Conservation (phyloP, 495 filamentous ascomycete genomes). For the Xylaria palmicola region DNA sequence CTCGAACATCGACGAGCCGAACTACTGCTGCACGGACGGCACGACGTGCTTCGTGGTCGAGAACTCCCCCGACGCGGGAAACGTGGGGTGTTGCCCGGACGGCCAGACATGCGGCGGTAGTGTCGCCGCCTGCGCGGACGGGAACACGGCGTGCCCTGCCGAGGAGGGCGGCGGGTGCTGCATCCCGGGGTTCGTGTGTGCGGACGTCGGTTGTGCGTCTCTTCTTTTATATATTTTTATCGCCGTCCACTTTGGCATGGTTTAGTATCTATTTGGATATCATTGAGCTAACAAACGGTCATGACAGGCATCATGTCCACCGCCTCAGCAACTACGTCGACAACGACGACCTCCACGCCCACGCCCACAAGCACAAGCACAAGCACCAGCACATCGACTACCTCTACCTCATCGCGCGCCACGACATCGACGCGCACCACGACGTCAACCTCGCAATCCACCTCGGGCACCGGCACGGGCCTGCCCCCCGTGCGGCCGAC, state of each 20-base stretch:
- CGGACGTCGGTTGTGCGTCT: constrained; percentile 74
- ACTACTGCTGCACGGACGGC: constrained; percentile 71
- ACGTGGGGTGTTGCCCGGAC: constrained; percentile 81
- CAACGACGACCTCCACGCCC: constrained; percentile 40
- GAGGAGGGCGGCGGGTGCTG: constrained; percentile 84
- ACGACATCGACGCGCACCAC: constrained; percentile 32
- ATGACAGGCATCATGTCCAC: constrained; percentile 31
- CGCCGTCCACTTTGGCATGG: background rate
- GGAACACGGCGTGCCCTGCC: constrained; percentile 66
- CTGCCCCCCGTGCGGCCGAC: constrained; percentile 40
- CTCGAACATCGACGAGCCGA: constrained; percentile 63
- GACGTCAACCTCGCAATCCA: constrained; percentile 38
- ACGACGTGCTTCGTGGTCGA: constrained; percentile 60
- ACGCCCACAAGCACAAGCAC: constrained; percentile 47
- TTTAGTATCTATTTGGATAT: background rate
- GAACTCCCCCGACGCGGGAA: constrained; percentile 69
- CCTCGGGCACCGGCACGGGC: constrained; percentile 27
- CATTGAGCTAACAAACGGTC: background rate
- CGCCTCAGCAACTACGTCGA: constrained; percentile 47
- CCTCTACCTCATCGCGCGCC: constrained; percentile 31
- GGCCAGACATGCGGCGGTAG: constrained; percentile 67
- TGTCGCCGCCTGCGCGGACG: constrained; percentile 61
- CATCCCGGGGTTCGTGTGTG: constrained; percentile 75
- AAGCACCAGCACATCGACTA: constrained; percentile 21
- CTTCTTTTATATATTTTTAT: background rate